Base-by-base conservation (phyloP, 345 rosid genomes). In the Aquilaria malaccensis region DNA sequence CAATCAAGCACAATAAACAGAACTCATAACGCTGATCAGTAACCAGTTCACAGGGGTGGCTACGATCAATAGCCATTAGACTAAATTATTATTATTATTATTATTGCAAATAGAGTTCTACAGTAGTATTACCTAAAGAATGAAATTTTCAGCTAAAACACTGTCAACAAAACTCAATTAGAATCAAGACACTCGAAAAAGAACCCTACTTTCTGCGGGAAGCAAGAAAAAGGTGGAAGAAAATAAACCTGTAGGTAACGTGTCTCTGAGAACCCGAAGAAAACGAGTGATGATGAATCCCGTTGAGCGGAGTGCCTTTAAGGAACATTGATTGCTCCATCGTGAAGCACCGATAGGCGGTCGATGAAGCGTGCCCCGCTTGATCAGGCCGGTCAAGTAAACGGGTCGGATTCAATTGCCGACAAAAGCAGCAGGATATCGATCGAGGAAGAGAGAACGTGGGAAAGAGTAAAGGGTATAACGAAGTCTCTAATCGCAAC, bases 171-270 rank as follows among this genome's bases (percentile, higher is more conserved):
- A 55, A 9, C 30, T 2, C 13, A 5, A 54, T 47, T n/a, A 54
- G 13, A 52, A 2, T 7, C n/a, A 45, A 11, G 0, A 14, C 43
- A 54, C 4, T 4, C 54, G n/a, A 48, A 14, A 29, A 22, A 43
- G 10, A 37, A 9, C 43, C 43, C n/a, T 2, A 1, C 11, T 52
- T 52, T 52, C 55, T 13, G 14, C 13, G 9, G 4, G 7, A 13
- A 46, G 33, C 50, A 2, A 62, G 22, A 58, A 48, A 60, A 10
- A 67, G 13, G 30, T 30, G 29, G 12, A 13, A 33, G 7, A 9
- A 37, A 0, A 3, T 13, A 13, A 32, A 81, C 86, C 86, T 79
- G 83, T 81, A 81, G 62, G 64, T 72, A 49, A 81, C 83, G 62
- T 81, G 76, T 62, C 81, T 65, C 32, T 60, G 77, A 57, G 86